Conservation (phyloP, 2,329 filamentous ascomycete species). For the Chrysoporthe deuterocubensis region DNA sequence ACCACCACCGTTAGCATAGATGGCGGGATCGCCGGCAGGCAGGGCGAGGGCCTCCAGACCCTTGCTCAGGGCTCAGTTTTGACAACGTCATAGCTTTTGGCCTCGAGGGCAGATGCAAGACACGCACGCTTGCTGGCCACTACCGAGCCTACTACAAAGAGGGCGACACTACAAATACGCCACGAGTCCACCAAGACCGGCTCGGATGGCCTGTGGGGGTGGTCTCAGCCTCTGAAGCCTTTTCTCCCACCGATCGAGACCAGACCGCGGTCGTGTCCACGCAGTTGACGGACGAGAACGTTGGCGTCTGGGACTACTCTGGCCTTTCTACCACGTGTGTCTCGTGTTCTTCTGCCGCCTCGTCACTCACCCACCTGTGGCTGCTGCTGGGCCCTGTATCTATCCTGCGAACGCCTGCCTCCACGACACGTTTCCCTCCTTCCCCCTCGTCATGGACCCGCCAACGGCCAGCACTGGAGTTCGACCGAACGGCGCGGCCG, state of each 20-base stretch:
- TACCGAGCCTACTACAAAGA: background rate
- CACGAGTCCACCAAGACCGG: background rate
- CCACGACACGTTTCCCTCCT: background rate
- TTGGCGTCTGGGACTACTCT: background rate
- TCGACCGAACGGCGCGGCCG: conserved; percentile 19
- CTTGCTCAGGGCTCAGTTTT: background rate
- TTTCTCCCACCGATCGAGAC: background rate
- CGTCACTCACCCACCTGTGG: background rate
- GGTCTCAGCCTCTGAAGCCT: background rate
- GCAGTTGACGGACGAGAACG: background rate
- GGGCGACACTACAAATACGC: background rate
- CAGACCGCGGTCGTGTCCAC: background rate
- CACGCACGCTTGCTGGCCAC: background rate
- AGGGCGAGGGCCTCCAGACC: background rate
- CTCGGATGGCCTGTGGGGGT: background rate
- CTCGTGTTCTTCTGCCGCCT: background rate
- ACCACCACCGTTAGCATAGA: no score
- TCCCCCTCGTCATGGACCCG: conserved; percentile 21
- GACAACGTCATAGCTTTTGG: conserved; percentile 21
- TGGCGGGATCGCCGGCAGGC: background rate
- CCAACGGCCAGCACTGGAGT: conserved; percentile 22
- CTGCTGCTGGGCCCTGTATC: background rate
- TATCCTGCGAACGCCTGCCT: no score
- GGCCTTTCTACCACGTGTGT: background rate
- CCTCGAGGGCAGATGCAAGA: background rate